Evolutionary conservation across 2,329 filamentous ascomycete genomes (phyloP), one percentile per base, ranked within the genome.

Genomic region (Aspergillus ustus): DNA sequence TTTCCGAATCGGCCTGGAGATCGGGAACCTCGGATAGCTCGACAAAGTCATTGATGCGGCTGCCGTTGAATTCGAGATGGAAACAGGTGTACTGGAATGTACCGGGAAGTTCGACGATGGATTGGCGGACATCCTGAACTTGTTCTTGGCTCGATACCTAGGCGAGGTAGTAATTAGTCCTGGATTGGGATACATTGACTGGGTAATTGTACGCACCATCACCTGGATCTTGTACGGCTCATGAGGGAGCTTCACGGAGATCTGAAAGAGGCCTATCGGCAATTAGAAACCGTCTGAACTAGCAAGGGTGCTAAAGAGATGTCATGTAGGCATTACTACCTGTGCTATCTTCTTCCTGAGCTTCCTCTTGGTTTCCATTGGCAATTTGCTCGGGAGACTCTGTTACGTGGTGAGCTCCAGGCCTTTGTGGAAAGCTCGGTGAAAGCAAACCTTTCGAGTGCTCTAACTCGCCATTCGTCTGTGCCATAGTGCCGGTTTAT

Each of bases 1-100:
- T 85, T 72, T 93, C 90, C 40, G 93, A 91, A 65, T 93, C 89
- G 37, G 89, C 80, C 57, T 87, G 86, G 59, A 99, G 85, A 60
- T 87, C 92, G 52, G 90, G 85, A 59, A 99, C 91, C 75, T 99
- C 94, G 58, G 92, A 93, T 64, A 99, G 86, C 76, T 96, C 90
- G 62, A 96, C 86, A 72, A 95, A 98, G 79, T 99, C 95, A 78
- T 98, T 98, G 84, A 99, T 90, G 67, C 91, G 90, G 78, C 91
- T 83, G 69, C 92, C 92, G 62, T 91, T 89, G 81, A 93, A 89
- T 81, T 98, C 93, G 71, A 99, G 88, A 80, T 99, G 95, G 83
- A 99, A 99, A 84, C 95, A 99, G 57, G 95, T 96, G 82, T 97
- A 97, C 79, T 96, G 93, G 81, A 97, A 95, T 55, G 94, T 96